Evolutionary conservation across 2,329 filamentous ascomycete species (phyloP).

Genomic region (Aureobasidium sp.): DNA sequence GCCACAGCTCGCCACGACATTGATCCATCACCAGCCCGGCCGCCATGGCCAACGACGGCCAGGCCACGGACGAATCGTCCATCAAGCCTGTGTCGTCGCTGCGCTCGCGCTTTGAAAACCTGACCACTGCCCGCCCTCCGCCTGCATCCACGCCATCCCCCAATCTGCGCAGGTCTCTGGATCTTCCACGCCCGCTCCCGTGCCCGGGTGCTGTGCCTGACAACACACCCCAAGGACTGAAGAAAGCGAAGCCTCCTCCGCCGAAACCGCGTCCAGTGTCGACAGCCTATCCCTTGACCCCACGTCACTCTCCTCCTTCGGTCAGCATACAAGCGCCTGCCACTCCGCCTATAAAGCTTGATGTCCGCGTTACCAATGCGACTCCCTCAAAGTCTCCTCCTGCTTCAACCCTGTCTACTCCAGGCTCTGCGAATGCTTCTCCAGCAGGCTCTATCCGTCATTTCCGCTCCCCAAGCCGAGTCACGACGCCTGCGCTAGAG

Average conservation of each 20-base stretch:
- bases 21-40: background rate
- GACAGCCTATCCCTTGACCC: conserved; percentile 37
- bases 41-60: conserved; percentile 11
- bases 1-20: background rate
- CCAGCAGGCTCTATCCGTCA: conserved; percentile 19
- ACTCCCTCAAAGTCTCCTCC: conserved; percentile 13
- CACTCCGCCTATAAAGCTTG: conserved; percentile 50
- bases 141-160: background rate
- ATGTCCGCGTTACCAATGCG: conserved; percentile 1
- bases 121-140: conserved; percentile 33
- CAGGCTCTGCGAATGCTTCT: conserved; percentile 20
- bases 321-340: conserved; percentile 62
- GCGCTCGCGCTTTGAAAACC: conserved; percentile 71
- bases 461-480: conserved; percentile 32
- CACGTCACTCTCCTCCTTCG: conserved; percentile 50
- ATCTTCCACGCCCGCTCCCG: conserved; percentile 29
- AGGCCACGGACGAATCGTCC: conserved; percentile 57
- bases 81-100: conserved; percentile 77
- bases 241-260: conserved; percentile 27
- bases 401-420: conserved; percentile 16
- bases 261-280: conserved; percentile 37
- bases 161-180: conserved; percentile 27
- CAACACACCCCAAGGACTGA: conserved; percentile 24
- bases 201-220: conserved; percentile 3
- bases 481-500: conserved; percentile 34